Evolutionary conservation across 164 flowering plant genomes (phyloP), one percentile per base, ranked within the genome.

Genomic region (Vitis vinifera): DNA sequence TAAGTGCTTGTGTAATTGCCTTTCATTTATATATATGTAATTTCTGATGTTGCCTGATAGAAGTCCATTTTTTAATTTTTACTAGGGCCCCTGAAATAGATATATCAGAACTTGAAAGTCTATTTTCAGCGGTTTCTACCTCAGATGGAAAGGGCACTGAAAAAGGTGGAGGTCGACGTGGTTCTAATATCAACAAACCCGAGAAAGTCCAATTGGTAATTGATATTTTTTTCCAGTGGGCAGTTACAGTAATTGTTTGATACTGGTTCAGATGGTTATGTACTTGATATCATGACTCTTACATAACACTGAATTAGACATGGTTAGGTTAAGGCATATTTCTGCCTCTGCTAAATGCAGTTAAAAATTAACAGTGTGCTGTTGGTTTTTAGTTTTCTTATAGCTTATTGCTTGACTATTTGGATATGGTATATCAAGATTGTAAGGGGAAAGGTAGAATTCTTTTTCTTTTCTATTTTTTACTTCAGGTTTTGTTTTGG

Each of bases 81-180:
- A 23, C 48, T 50, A 95, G 99, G 90, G 91, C 97, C 62, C 99
- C 99, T 78, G 97, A 89, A 78, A 93, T 95, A 63, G 94, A 95
- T 85, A 86, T 90, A 67, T 83, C 92, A 55, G 99, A 95, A 86
- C 97, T 95, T 73, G 97, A 89, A 77, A 93, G 85, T 77, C 76
- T 91, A 67, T 95, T 95, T 75, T 91, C 98, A 58, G 91, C 97
- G 55, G 80, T 85, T 49, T 78, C 80, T 73, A 76, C 78, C 67
- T 82, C 94, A 52, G 89, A 82, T 65, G 86, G 79, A 17, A 85
- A 75, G 71, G 81, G 85, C 16, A 56, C 66, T 27, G 85, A 79
- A 51, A 89, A 86, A 80, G 84, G 81, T 70, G 97, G 85, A 75
- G 75, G 75, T 71, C 82, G 90, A 62, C 94, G 94, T 76, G 94